Conservation (phyloP, 495 filamentous ascomycete genomes). For the Podospora australis region DNA sequence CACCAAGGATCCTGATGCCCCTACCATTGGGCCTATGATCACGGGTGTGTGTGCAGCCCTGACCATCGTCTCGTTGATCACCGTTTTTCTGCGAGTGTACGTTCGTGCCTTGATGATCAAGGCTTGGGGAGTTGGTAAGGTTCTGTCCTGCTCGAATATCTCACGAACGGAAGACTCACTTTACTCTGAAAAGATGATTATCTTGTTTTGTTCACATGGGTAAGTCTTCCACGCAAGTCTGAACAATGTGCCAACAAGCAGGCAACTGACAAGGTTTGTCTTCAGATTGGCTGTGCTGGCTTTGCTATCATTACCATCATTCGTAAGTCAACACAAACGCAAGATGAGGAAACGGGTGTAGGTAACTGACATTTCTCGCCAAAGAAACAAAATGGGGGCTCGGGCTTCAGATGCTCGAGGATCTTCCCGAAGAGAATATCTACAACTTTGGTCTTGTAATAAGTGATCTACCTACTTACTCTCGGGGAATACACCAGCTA, state of each 20-base stretch:
- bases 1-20: conserved; percentile 27
- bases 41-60: conserved; percentile 26
- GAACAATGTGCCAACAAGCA: too few relatives aligned
- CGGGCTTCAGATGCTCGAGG: conserved; percentile 23
- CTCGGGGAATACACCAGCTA: not conserved
- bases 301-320: conserved; percentile 24
- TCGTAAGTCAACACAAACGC: conserved; percentile 18
- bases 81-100: conserved; percentile 31
- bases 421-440: conserved; percentile 31
- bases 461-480: conserved; percentile 1
- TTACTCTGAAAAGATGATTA: conserved; percentile 28
- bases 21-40: conserved; percentile 31
- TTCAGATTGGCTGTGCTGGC: conserved; percentile 21
- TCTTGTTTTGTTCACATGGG: conserved; percentile 33
- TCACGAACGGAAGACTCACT: too few relatives aligned
- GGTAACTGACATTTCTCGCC: not conserved
- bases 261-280: not conserved
- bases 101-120: conserved; percentile 31
- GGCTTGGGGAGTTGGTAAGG: conserved; percentile 27
- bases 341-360: not conserved
- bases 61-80: conserved; percentile 28
- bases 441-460: conserved; percentile 35
- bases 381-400: conserved; percentile 40
- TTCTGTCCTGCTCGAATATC: not conserved
- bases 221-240: too few relatives aligned